Conservation (phyloP, 768 basidiomycete species). For the Mycena pura region DNA sequence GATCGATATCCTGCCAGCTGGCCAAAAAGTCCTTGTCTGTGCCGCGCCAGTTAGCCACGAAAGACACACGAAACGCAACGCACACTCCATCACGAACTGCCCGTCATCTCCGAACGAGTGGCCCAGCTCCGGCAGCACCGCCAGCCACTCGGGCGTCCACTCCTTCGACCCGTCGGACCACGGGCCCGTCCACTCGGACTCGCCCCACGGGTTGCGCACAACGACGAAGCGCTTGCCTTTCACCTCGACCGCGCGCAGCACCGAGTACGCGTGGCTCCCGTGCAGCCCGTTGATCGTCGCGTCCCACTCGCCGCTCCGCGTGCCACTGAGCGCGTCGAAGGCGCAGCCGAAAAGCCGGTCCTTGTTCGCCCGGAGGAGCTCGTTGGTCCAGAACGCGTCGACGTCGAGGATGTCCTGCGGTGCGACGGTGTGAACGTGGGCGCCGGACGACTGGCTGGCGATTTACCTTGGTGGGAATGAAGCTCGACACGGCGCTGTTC, state of each 20-base stretch:
- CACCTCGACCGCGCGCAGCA: conserved; percentile 55
- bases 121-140: conserved; percentile 45
- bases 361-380: conserved; percentile 51
- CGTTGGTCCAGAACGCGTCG: conserved; percentile 58
- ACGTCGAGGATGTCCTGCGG: conserved; percentile 54
- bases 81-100: conserved; percentile 63
- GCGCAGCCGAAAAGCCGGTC: conserved; percentile 59
- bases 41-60: neutral
- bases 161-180: conserved; percentile 66
- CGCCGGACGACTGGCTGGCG: neutral
- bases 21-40: conserved; percentile 55
- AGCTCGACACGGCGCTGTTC: conserved; percentile 35
- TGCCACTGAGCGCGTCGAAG: conserved; percentile 41
- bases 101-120: conserved; percentile 61
- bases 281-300: conserved; percentile 46
- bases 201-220: conserved; percentile 61
- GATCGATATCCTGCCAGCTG: conserved; percentile 53
- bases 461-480: conserved; percentile 37
- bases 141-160: conserved; percentile 61
- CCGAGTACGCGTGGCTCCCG: conserved; percentile 54
- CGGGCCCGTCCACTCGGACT: conserved; percentile 55
- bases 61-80: conserved; percentile 18
- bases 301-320: conserved; percentile 33
- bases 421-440: neutral
- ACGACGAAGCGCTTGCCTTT: conserved; percentile 58